Conservation (phyloP, 352 stramenopile genomes). For the Phytophthora cryptogea region DNA sequence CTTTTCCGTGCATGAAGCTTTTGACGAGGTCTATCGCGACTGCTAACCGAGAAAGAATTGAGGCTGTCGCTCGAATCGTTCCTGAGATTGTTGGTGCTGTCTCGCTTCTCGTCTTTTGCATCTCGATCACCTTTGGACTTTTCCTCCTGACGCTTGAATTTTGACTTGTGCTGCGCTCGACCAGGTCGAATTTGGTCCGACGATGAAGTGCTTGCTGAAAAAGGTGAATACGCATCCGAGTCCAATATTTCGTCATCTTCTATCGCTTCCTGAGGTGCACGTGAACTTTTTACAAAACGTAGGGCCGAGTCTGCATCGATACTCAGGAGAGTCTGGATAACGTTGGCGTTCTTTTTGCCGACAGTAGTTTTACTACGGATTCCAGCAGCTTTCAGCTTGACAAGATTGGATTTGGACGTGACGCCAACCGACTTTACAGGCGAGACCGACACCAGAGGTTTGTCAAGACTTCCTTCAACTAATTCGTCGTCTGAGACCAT, state of each 20-base stretch:
- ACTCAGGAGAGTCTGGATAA: slow-evolving; percentile 52
- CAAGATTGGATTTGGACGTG: background rate
- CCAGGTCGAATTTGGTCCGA: slow-evolving; percentile 4
- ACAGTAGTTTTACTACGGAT: background rate
- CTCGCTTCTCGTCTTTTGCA: background rate
- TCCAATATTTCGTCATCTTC: slow-evolving; percentile 32
- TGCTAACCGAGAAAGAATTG: background rate
- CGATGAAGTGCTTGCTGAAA: slow-evolving; percentile 13
- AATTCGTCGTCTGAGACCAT: background rate
- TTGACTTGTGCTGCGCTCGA: slow-evolving; percentile 1
- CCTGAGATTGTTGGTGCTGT: background rate
- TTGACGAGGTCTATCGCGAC: slow-evolving; percentile 2
- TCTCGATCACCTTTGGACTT: background rate
- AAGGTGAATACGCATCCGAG: slow-evolving; percentile 44
- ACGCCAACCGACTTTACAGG: slow-evolving; percentile 2
- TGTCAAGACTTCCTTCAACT: background rate
- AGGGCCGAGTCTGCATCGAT: slow-evolving; percentile 49
- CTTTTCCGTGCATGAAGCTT: background rate
- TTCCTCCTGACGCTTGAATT: slow-evolving; percentile 2
- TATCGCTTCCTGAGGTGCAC: background rate
- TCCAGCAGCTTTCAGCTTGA: background rate
- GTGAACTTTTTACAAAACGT: slow-evolving; percentile 7
- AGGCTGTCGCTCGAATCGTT: background rate
- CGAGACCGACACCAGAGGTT: background rate
- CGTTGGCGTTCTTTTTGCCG: slow-evolving; percentile 11